Evolutionary conservation across 1,139 yeast genomes (phyloP).

Genomic region (Debaryomyces fabryi): DNA sequence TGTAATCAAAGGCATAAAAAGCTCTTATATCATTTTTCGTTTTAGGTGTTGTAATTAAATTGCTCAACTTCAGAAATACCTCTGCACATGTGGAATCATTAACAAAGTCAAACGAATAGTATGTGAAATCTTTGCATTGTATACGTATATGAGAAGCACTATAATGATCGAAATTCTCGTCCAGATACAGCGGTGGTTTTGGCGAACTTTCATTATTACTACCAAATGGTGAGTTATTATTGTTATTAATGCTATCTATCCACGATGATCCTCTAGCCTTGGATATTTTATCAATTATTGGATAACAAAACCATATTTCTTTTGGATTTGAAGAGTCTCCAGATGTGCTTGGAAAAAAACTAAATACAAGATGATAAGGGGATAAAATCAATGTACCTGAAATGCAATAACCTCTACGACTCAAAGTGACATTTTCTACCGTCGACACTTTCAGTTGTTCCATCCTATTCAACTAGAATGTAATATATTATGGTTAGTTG

Average conservation of each 20-base stretch:
- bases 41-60: slow-evolving; percentile 51
- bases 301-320: slow-evolving; percentile 94
- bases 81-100: slow-evolving; percentile 64
- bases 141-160: slow-evolving; percentile 63
- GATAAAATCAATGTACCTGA: slow-evolving; percentile 78
- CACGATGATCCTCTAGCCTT: slow-evolving; percentile 58
- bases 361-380: slow-evolving; percentile 84
- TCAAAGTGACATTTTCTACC: slow-evolving; percentile 69
- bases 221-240: slow-evolving; percentile 6
- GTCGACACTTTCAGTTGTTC: slow-evolving; percentile 32
- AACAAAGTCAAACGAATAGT: slow-evolving; percentile 72
- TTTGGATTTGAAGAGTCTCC: slow-evolving; percentile 32
- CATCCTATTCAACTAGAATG: slow-evolving; percentile 17
- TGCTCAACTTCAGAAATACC: slow-evolving; percentile 72
- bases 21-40: slow-evolving; percentile 42
- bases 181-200: slow-evolving; percentile 16
- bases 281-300: slow-evolving; percentile 71
- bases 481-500: not conserved
- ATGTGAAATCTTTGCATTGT: slow-evolving; percentile 87
- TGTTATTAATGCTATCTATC: slow-evolving; percentile 20
- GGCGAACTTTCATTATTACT: slow-evolving; percentile 9
- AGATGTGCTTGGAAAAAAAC: slow-evolving; percentile 31
- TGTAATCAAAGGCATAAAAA: slow-evolving; percentile 52
- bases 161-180: slow-evolving; percentile 39
- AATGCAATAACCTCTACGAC: slow-evolving; percentile 66